A percentile compares a stretch with the other conserved stretches of the same genome.
These are phyloP conservation scores for Hyparrhenia diplandra DNA, from an alignment of 176 grass and related monocot genomes.

Conservation along the genomic window DNA sequence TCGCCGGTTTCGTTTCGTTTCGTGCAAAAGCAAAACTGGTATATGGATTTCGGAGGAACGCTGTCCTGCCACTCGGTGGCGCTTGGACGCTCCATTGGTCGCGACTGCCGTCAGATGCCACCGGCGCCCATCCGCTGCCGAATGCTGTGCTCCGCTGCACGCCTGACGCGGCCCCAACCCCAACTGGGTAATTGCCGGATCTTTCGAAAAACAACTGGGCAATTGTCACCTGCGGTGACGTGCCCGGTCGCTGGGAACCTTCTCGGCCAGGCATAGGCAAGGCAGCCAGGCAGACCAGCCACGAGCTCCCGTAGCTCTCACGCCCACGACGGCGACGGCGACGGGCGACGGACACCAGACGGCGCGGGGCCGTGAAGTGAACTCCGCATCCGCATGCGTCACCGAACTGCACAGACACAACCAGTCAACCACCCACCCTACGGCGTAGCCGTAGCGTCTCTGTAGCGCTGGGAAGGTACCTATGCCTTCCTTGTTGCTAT, in stretches of 20 bases:
- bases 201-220: too few species aligned
- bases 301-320: background rate
- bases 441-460: background rate
- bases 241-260: conserved; percentile 16
- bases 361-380: conserved; percentile 15
- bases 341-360: background rate
- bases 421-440: background rate
- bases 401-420: background rate
- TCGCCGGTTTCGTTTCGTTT: too few species aligned
- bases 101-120: background rate
- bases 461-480: background rate
- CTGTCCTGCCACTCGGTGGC: background rate
- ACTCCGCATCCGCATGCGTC: background rate
- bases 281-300: background rate
- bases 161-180: background rate
- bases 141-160: background rate
- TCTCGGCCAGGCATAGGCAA: background rate
- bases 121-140: too few species aligned
- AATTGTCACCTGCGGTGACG: too few species aligned
- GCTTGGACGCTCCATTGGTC: background rate
- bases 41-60: background rate
- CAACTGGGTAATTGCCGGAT: background rate
- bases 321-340: background rate
- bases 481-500: background rate
- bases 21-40: background rate